These are phyloP conservation scores for Phyllosticta citrichinensis DNA, from an alignment of 2,329 filamentous ascomycete species.

Conservation along the genomic window DNA sequence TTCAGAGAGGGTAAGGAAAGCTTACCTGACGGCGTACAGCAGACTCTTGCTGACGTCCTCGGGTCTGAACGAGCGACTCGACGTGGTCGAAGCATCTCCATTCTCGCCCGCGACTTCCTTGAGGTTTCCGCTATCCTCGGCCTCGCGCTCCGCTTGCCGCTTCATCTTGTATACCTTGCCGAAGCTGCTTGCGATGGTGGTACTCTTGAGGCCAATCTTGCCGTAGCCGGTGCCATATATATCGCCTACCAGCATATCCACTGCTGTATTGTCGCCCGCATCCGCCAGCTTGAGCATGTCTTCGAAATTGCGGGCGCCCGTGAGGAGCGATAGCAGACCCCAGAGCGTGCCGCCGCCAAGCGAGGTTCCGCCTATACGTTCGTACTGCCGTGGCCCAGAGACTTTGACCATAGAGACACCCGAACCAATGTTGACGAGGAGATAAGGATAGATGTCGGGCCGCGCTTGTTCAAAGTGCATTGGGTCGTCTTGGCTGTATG, in stretches of 20 bases:
- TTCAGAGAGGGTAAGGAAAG: not conserved
- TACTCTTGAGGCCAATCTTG: constrained; percentile 93
- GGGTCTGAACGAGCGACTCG: constrained; percentile 52
- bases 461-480: constrained; percentile 77
- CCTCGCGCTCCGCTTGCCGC: constrained; percentile 66
- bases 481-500: constrained; percentile 72
- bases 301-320: constrained; percentile 90
- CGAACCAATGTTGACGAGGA: constrained; percentile 95
- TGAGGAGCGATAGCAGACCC: constrained; percentile 85
- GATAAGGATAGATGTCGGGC: constrained; percentile 86
- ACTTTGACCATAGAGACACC: constrained; percentile 97
- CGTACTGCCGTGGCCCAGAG: constrained; percentile 72
- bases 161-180: constrained; percentile 96
- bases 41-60: constrained; percentile 86
- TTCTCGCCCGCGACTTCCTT: constrained; percentile 17
- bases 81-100: constrained; percentile 19
- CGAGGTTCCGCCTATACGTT: constrained; percentile 89
- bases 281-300: constrained; percentile 93
- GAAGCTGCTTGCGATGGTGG: constrained; percentile 90
- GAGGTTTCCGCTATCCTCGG: constrained; percentile 56
- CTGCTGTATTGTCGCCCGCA: constrained; percentile 78
- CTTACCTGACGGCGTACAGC: constrained; percentile 72
- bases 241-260: constrained; percentile 95
- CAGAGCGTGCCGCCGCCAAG: constrained; percentile 95
- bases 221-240: constrained; percentile 95